These are phyloP conservation scores for Nothophytophthora sp. DNA, from an alignment of 352 stramenopile genomes.

Conservation along the genomic window DNA sequence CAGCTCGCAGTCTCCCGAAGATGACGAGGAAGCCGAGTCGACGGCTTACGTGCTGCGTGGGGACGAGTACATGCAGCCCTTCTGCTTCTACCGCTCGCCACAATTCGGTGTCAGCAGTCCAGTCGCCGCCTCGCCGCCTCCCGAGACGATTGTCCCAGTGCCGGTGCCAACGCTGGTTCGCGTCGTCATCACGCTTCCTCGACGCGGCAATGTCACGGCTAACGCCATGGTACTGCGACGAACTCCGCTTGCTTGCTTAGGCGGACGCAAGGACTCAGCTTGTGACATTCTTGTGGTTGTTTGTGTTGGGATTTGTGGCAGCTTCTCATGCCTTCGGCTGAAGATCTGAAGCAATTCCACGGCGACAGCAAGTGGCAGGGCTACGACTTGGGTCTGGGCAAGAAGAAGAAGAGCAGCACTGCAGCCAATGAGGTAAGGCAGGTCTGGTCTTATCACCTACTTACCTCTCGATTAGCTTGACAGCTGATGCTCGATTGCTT, in stretches of 20 bases:
- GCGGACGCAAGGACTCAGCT: no score
- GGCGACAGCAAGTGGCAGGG: constrained; percentile 40
- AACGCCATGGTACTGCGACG: constrained; percentile 81
- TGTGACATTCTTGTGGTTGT: not conserved
- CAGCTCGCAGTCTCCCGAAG: constrained; percentile 1
- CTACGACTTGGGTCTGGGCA: constrained; percentile 16
- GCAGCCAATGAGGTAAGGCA: constrained; percentile 22
- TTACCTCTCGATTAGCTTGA: not conserved
- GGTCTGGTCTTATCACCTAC: not conserved
- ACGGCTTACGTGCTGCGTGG: constrained; percentile 59
- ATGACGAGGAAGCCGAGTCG: not conserved
- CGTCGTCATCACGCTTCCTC: constrained; percentile 50
- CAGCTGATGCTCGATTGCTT: not conserved
- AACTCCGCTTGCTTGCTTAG: no score
- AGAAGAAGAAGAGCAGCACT: constrained; percentile 12
- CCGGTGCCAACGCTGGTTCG: constrained; percentile 73
- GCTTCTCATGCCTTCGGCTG: constrained; percentile 34
- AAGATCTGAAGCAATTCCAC: constrained; percentile 25
- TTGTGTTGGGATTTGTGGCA: constrained; percentile 17
- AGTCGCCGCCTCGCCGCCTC: not conserved
- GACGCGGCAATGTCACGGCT: constrained; percentile 52
- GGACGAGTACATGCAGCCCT: constrained; percentile 68
- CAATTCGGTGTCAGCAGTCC: not conserved
- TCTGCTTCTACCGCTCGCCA: constrained; percentile 47
- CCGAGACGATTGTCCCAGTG: constrained; percentile 38